Base-by-base conservation (phyloP, 2,329 filamentous ascomycete species). In the Macroventuria anomochaeta region DNA sequence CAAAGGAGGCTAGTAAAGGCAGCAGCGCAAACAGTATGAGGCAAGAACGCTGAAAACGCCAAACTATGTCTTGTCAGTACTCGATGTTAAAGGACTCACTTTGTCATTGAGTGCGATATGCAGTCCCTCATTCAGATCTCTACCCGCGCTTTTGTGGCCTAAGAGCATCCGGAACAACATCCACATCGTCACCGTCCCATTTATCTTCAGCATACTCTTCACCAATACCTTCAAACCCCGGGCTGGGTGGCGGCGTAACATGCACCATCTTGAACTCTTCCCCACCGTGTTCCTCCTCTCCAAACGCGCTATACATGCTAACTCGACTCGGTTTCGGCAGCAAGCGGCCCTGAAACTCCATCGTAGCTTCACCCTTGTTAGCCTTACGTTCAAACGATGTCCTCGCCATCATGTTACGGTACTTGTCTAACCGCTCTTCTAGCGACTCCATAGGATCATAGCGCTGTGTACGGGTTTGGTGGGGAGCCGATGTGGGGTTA, bases 251-350 rank as follows among this genome's bases (percentile, higher is more conserved):
- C 11, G 32, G 29, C n/a, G 18, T 36, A 15, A 12, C n/a, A 28
- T 48, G 33, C 20, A 32, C 31, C 1, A 13, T 7, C n/a, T 48
- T 42, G 18, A 47, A 48, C 11, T 23, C 41, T 17, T 31, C 28
- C 1, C 15, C 37, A n/a, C 23, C 11, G 1, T n/a, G 5, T 21
- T 18, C 32, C 6, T 21, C 32, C 8, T 33, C 43, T 0, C 31
- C 50, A 29, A 47, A 53, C 20, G 18, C 43, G n/a, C 17, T 31
- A 12, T 48, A 53, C 7, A 53, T 43, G 23, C 50, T 53, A 3
- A 18, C 20, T 12, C 50, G 38, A 7, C 50, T 48, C 0, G 50
- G 50, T 31, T 33, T 43, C 12, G 50, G 43, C 26, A 53, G 26
- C 28, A 42, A 3, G 12, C 10, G 6, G 7, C 32, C 47, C 11